Base-by-base conservation (phyloP, 305 asterid species). In the Solanum chacoense region DNA sequence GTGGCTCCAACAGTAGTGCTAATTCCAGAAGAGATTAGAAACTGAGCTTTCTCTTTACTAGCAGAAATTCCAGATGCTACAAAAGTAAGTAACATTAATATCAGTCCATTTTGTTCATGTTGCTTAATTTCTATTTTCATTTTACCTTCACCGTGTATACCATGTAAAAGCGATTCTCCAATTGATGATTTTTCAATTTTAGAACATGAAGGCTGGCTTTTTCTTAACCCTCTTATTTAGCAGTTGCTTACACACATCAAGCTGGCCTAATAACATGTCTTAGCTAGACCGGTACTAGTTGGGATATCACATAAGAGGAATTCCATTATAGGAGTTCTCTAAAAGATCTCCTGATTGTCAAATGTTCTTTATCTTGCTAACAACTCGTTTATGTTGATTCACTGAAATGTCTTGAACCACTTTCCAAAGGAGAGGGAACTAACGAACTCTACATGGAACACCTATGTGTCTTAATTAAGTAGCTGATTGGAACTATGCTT, bases 1-100 rank as follows among this genome's bases (percentile, higher is more conserved):
- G 95, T 92, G n/a, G 93, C 90, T 85, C 95, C 95, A 8, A 93
- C 93, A 13, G 92, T 92, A 0, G 89, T 89, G 7, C 93, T 93
- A 28, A 92, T 92, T 88, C 94, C 94, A 3, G 84, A 89, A 4
- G 94, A 91, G 73, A 93, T 93, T 24, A 84, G 86, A 28, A 77
- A 87, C 87, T 90, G 92, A 79, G 93, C 95, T 26, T 36, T 77
- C 88, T 91, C 94, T 88, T 89, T 90, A 88, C 90, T 92, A 84
- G 88, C 74, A 5, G 90, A 63, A 72, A 91, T 91, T 76, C 95
- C 95, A 24, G 93, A 89, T 38, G 92, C 95, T 93, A 90, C 88
- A 90, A 72, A 74, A n/a, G n/a, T 63, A 63, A 85, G 40, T 22
- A 32, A 2, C 11, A 42, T 50, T 83, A 20, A 11, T 20, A 50